Percentiles rank a stretch among this genome's conserved stretches.
These are phyloP conservation scores for Aspergillaceae sp. DNA, from an alignment of 2,329 filamentous ascomycete genomes.

Conservation along the genomic window DNA sequence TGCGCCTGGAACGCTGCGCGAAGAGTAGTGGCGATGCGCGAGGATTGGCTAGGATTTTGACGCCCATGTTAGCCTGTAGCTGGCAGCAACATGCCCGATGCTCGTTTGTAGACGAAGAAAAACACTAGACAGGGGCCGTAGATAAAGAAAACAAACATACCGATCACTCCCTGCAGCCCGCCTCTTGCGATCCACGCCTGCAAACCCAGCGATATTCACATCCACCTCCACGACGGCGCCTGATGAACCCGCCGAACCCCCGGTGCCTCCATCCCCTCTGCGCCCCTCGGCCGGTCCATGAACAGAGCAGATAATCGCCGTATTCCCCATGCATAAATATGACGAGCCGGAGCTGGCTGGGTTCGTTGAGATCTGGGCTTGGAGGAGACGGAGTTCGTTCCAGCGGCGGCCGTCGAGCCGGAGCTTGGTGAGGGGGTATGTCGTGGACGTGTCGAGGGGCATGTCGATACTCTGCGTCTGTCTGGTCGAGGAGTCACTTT, in stretches of 20 bases:
- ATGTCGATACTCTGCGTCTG: constrained; percentile 41
- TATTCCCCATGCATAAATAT: constrained; percentile 95
- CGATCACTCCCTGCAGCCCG: constrained; percentile 63
- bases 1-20: constrained; percentile 66
- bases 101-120: not conserved
- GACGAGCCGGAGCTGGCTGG: constrained; percentile 85
- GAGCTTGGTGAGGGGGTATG: constrained; percentile 77
- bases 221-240: constrained; percentile 68
- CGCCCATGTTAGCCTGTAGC: no score
- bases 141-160: constrained; percentile 41
- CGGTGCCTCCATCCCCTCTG: constrained; percentile 37
- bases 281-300: constrained; percentile 70
- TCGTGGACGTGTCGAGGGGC: constrained; percentile 90
- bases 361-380: constrained; percentile 86
- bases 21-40: constrained; percentile 56
- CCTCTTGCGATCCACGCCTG: constrained; percentile 74
- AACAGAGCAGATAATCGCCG: constrained; percentile 89
- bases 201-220: constrained; percentile 80
- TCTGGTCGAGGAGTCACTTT: not conserved
- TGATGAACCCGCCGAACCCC: constrained; percentile 36
- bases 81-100: not conserved
- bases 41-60: constrained; percentile 53
- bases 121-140: not conserved
- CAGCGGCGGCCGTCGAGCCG: constrained; percentile 80
- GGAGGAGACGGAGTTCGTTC: constrained; percentile 88